Base-by-base conservation (phyloP, 352 stramenopile genomes). In the Phytophthora kernoviae region DNA sequence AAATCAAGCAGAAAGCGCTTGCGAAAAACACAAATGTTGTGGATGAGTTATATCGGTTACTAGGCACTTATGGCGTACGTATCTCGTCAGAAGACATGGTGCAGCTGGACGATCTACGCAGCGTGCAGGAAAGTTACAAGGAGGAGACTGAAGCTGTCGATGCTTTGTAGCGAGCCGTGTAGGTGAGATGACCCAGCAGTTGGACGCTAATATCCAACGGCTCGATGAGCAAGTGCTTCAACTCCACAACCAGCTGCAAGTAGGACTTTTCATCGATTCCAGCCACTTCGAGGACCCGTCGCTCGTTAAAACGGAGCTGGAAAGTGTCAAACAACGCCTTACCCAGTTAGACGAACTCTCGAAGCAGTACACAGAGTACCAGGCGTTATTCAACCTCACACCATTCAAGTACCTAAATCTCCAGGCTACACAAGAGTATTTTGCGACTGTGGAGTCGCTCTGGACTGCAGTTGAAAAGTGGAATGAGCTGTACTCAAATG, bases 81-180 rank as follows among this genome's bases (percentile, higher is more conserved):
- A 91, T 98, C 5, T 91, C 87, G 6, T 91, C 88, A 0, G 91
- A 98, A 55, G 95, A 98, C 55, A 95, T 97, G 84, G 93, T 98
- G 6, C 88, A 97, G 47, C 66, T 97, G 18, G 90, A 97, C 50
- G 90, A 97, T 40, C 53, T 98, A 21, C 84, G 92, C 1, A 75
- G 80, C 50, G 78, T 95, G 6, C 81, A 96, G 54, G 89, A 95
- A 21, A 87, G 68, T 44, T 98, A 98, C 61, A 79, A 88, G 17
- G 81, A 96, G 42, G 84, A 97, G 49, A 96, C 92, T 1, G 84
- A 96, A 14, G 80, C 83, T 7, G 90, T 96, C 7, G 76, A 96
- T 15, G 55, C 66, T 1, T 97, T 33, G 88, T 97, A 22, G 76
- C 96, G 22, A 79, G 80, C 52, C 83, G 85, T 10, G 40, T 98